Base-by-base conservation (phyloP, 108 stramenopile genomes). In the Pseudonitzschia delicatissima region DNA sequence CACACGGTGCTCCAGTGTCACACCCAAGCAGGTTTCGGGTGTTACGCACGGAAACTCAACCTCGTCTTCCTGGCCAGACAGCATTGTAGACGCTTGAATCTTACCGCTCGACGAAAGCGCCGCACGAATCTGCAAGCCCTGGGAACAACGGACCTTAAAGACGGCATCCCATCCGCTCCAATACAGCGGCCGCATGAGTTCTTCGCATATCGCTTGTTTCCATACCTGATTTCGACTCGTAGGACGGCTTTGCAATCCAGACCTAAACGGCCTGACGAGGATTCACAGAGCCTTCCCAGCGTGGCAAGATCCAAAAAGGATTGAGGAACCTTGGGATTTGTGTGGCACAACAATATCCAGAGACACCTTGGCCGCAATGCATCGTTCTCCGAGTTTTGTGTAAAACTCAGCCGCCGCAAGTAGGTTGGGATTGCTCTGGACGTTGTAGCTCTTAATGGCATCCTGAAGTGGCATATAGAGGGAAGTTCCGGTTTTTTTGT, bases 141-240 rank as follows among this genome's bases (percentile, higher is more conserved):
- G 50, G 17, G 87, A 89, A 45, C 86, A 87, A 42, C 92, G 84
- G 23, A 89, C 77, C 53, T 94, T 94, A 60, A 94, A 85, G 33
- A 94, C 76, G 12, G 77, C 89, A 78, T 91, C 92, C 62, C 74
- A 73, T 29, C 74, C 74, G 13, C 53, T 49, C 45, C 63, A 71
- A 21, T 52, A 60, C 25, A 74, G 32, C 21, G 76, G 70, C 8
- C 69, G 60, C 31, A 52, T 29, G 63, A 92, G 67, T 57, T 88
- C 86, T 55, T 87, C 76, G 36, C 45, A 28, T 11, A 88, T 44
- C 25, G 69, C 74, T 64, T 76, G 68, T 47, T 83, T 18, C 90
- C 90, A 73, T 8, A 13, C 13, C 6, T 68, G 28, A 5, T 8
- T n/a, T 33, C 4, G 66, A 37, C 23, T 42, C 60, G 32, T 61